Evolutionary conservation across 371 early-diverging fungal species (phyloP), one percentile per base, ranked within the genome.

Genomic region (Mucor circinelloides): DNA sequence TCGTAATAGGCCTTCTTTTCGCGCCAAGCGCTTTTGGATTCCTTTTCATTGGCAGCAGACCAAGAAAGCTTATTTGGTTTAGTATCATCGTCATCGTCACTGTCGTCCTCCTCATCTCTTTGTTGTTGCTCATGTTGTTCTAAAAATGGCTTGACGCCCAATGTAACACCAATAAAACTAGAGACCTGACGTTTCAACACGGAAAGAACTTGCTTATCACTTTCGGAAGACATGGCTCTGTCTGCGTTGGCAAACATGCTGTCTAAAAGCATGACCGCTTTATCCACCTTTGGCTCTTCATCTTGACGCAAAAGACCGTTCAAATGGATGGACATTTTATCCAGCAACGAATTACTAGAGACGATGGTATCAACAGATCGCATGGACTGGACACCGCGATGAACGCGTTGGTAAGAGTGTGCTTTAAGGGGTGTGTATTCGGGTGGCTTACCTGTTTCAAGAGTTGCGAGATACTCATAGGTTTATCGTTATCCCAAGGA

Each of bases 181-280:
- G 58, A 50, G 9, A 68, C 64, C 23, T 68, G 66, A 34, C 63
- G 63, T 58, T 60, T 50, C 32, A 67, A 66, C n/a, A 73, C 48
- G 32, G 71, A 30, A 56, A 82, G 67, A 27, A 80, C 77, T 54
- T 80, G 79, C 61, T 75, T 82, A 63, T 82, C 83, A 13, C 61
- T 63, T 3, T 82, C 80, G 8, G 68, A 66, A 23, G 73, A 73
- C 70, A 80, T 77, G 32, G 80, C 79, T 27, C 63, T 69, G 7
- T 71, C 72, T 15, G 83, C 83, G 36, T 76, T 67, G 19, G 60
- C 48, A 58, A 82, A 82, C 56, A 82, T 67, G 28, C 72, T 76
- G 38, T 82, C 62, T 13, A 74, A 64, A 28, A 72, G 15, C 9
- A 55, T 21, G 25, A 72, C 61, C 15, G 67, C 36, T 34, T 64